Evolutionary conservation across 2,329 filamentous ascomycete genomes (phyloP).

Genomic region (Claviceps citrina): DNA sequence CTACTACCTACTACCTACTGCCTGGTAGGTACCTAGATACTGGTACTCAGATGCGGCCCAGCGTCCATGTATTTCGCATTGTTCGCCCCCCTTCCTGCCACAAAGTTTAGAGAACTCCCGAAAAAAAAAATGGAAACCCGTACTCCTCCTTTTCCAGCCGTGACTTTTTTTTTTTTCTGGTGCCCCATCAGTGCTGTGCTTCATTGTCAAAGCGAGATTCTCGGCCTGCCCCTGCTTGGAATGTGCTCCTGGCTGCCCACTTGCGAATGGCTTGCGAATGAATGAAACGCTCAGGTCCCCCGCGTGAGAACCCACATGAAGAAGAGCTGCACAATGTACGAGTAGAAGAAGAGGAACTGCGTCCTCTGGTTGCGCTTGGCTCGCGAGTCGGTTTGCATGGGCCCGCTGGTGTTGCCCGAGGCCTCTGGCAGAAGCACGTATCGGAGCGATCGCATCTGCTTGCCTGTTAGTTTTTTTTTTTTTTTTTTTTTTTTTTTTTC

Average conservation of each 20-base stretch:
- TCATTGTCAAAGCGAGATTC: neutral
- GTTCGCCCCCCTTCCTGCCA: neutral
- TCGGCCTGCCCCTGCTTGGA: no score
- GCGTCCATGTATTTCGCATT: neutral
- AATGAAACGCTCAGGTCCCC: constrained; percentile 16
- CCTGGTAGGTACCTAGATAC: no score
- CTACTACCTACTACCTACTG: no score
- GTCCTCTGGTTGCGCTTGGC: constrained; percentile 77
- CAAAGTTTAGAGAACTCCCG: no score
- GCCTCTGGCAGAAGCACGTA: constrained; percentile 89
- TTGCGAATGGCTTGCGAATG: neutral
- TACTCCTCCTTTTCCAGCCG: neutral
- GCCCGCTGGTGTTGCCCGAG: constrained; percentile 45
- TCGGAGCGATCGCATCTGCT: constrained; percentile 77
- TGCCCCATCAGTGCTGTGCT: no score
- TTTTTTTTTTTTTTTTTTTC: no score
- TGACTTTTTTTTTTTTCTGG: neutral
- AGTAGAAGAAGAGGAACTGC: constrained; percentile 86
- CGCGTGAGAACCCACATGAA: constrained; percentile 72
- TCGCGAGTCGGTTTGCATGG: constrained; percentile 58
- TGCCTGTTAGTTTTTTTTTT: neutral
- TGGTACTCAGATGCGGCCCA: no score
- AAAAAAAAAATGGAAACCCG: no score
- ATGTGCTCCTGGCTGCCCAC: no score
- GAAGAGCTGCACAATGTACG: constrained; percentile 80